Conservation (phyloP, 2,329 filamentous ascomycete species). For the Sclerotinia borealis region DNA sequence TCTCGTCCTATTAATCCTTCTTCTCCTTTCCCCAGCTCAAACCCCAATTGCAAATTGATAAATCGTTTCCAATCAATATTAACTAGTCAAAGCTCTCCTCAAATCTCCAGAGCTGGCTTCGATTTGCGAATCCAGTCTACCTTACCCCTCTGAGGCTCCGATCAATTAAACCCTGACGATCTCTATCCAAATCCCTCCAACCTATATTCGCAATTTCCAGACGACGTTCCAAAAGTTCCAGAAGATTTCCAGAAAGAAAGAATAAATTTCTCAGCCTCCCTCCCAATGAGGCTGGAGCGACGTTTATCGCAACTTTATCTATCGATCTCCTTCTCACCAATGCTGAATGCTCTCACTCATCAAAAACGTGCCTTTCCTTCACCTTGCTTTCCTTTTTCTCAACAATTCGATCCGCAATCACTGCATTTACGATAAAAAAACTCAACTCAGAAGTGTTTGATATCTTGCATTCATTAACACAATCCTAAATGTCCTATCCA, state of each 20-base stretch:
- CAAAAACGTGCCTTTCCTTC: not conserved
- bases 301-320: conserved; percentile 3
- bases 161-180: not conserved
- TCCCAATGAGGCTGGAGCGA: conserved; percentile 3
- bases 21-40: conserved; percentile 4
- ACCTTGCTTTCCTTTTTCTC: too few relatives aligned
- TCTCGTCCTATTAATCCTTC: not conserved
- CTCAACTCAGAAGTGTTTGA: too few relatives aligned
- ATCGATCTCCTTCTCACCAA: not conserved
- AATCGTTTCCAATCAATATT: not conserved
- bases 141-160: conserved; percentile 1
- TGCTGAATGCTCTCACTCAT: not conserved
- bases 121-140: not conserved
- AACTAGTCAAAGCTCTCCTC: conserved; percentile 1
- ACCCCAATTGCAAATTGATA: not conserved
- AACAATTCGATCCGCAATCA: not conserved
- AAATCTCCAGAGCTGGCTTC: not conserved
- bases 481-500: not conserved
- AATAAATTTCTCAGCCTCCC: conserved; percentile 4
- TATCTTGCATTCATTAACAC: too few relatives aligned
- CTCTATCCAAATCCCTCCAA: not conserved
- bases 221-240: not conserved
- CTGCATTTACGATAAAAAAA: not conserved
- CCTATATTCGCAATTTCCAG: not conserved
- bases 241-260: not conserved